Evolutionary conservation across 345 rosid genomes (phyloP).

Genomic region (Corymbia maculata): DNA sequence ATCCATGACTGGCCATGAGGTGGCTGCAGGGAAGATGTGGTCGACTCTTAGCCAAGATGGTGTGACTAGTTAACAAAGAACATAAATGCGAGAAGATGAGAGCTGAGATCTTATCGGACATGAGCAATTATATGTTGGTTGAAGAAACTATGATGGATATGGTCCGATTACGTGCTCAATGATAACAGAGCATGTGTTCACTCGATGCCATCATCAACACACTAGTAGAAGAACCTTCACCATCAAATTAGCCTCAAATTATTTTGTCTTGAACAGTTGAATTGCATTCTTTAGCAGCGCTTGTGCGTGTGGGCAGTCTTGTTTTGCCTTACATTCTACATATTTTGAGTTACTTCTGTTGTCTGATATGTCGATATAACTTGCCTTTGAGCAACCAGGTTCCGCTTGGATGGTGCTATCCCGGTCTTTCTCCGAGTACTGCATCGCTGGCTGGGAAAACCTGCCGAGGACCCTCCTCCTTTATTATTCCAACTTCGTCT

Average conservation of each 20-base stretch:
- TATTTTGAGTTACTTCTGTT: neutral
- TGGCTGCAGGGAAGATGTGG: neutral
- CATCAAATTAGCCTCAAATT: neutral
- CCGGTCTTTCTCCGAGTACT: conserved; percentile 74
- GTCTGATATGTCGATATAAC: neutral
- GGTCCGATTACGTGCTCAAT: neutral
- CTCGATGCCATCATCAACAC: neutral
- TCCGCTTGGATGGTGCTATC: conserved; percentile 96
- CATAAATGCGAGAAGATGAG: neutral
- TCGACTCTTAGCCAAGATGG: neutral
- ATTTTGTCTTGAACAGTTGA: neutral
- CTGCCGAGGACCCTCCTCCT: conserved; percentile 83
- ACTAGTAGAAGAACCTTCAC: neutral
- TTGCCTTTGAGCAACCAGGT: conserved; percentile 26
- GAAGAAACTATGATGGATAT: neutral
- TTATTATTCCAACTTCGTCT: conserved; percentile 82
- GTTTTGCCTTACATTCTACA: neutral
- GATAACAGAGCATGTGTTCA: neutral
- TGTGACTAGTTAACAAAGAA: neutral
- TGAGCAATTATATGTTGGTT: neutral
- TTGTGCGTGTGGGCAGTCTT: neutral
- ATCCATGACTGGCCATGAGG: neutral
- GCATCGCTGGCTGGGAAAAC: conserved; percentile 82
- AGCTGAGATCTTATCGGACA: neutral
- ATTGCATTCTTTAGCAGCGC: neutral